Evolutionary conservation across 768 basidiomycete species (phyloP), one percentile per base, ranked within the genome.

Genomic region (Tricholomella constricta): DNA sequence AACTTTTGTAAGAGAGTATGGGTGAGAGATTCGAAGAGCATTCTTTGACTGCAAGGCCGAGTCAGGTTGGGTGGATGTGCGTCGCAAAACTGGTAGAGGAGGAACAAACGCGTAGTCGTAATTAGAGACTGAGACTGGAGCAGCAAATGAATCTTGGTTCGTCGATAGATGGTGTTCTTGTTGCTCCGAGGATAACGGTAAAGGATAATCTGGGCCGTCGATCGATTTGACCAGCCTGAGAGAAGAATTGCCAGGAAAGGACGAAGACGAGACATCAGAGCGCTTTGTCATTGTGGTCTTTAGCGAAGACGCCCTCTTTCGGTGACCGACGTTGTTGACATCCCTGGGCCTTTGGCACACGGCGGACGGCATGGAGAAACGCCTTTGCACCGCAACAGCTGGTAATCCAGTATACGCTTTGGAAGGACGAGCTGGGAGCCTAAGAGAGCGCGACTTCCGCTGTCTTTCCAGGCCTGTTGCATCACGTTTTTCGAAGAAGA

Each of bases 301-400:
- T 40, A 61, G 38, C 49, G 63, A 69, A 17, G 64, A 67, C 37
- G 64, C 55, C 44, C 64, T 59, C 41, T 59, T 62, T 31, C 57
- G 45, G 12, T 51, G 52, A 40, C 51, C 26, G 10, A 54, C 20
- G 12, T 59, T 61, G 15, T 53, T 51, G 17, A 52, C 17, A 42
- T 60, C 41, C 31, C 52, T 62, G 52, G 55, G 59, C 43, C 55
- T 49, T n/a, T n/a, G n/a, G n/a, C n/a, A n/a, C n/a, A n/a, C n/a
- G 20, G 63, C 47, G 23, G 57, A 52, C 31, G 69, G 70, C 55
- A 70, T 64, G n/a, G 72, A 72, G 54, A 66, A 62, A 32, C 69
- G 69, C 32, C 72, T 62, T 26, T 47, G 22, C 15, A 41, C 47
- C 6, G 42, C 38, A 35, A 45, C 45, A 7, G 27, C 20, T 17